Conservation (phyloP, 805 yeast species). For the Wickerhamomyces pijperi region DNA sequence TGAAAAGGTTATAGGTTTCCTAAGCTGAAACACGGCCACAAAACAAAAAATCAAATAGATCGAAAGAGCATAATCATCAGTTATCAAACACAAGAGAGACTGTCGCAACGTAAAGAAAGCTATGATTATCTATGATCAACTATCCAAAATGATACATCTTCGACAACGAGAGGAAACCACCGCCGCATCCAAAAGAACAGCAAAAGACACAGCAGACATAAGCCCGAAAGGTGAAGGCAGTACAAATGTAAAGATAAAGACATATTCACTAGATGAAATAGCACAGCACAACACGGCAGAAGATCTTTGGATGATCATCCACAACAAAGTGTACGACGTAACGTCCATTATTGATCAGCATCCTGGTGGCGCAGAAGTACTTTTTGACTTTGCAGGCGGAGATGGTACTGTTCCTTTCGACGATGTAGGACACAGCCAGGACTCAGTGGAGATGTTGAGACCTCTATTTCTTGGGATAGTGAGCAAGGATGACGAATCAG, state of each 20-base stretch:
- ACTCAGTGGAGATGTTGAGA: constrained; percentile 68
- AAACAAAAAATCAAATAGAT: no score
- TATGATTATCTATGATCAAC: neutral
- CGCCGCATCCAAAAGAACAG: neutral
- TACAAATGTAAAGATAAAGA: neutral
- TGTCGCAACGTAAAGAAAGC: no score
- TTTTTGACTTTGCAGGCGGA: constrained; percentile 62
- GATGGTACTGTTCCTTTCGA: constrained; percentile 79
- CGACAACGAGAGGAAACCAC: neutral
- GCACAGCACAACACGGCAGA: constrained; percentile 9
- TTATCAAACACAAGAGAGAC: no score
- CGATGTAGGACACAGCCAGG: constrained; percentile 96
- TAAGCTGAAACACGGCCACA: no score
- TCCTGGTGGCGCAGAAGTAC: constrained; percentile 63
- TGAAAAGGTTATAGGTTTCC: no score
- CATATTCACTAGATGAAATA: constrained; percentile 8
- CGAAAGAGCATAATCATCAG: no score
- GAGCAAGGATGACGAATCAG: constrained; percentile 22
- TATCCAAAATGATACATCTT: neutral
- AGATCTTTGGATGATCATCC: constrained; percentile 76
- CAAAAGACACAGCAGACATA: neutral
- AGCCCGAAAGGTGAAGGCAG: neutral
- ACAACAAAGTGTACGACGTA: constrained; percentile 71
- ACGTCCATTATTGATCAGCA: constrained; percentile 58
- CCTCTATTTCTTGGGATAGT: constrained; percentile 68